A percentile compares a stretch with the other conserved stretches of the same genome.
phyloP scores from a whole-genome alignment of 2,329 filamentous ascomycete species.

The Sclerotinia spermophila region DNA sequence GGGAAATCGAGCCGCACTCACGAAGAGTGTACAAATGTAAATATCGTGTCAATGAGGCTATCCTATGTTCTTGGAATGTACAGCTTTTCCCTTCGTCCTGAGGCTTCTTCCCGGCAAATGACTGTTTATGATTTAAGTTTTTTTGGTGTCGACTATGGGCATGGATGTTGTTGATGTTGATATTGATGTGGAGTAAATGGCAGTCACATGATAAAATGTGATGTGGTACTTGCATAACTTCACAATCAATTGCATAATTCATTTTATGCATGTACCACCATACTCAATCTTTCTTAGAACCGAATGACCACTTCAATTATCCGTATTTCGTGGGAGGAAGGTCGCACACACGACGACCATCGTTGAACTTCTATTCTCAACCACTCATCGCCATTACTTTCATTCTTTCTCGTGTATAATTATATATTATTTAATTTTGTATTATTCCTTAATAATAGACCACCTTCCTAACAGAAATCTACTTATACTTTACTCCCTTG shows the following conservation, averaged over 20 bases:
- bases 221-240: background rate
- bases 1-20: background rate
- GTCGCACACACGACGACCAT: constrained; percentile 14
- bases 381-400: background rate
- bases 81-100: background rate
- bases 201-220: background rate
- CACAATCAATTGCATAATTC: background rate
- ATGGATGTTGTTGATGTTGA: background rate
- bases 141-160: background rate
- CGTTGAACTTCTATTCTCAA: constrained; percentile 14
- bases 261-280: background rate
- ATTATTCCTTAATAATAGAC: background rate
- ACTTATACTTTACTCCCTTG: background rate
- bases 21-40: background rate
- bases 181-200: background rate
- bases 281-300: background rate
- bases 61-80: background rate
- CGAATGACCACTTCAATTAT: constrained; percentile 4
- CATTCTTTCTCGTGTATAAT: constrained; percentile 13
- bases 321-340: background rate
- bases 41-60: background rate
- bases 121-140: background rate
- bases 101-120: background rate
- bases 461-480: background rate
- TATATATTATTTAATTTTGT: constrained; percentile 17